Percentiles rank a stretch among this genome's conserved stretches.
Conservation (phyloP, 768 basidiomycete species). For the Lyophyllum semitale region DNA sequence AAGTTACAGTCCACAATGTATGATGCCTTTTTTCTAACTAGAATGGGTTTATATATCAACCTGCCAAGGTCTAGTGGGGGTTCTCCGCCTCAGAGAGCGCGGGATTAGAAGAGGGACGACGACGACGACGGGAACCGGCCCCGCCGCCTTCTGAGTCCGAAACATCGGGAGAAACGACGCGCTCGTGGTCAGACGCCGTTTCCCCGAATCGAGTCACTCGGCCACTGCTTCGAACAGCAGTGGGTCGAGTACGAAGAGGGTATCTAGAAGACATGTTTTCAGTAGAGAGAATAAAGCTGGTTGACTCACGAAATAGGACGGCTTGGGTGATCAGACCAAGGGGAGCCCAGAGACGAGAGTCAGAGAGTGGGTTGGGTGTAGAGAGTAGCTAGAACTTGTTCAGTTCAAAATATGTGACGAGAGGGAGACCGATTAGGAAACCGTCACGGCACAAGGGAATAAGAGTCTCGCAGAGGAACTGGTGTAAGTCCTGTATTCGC, state of each 20-base stretch:
- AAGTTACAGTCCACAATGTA: too few relatives aligned
- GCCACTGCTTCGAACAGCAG: neutral
- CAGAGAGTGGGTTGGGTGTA: neutral
- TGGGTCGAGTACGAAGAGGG: neutral
- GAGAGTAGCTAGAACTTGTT: neutral
- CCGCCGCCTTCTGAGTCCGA: neutral
- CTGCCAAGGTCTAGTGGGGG: too few relatives aligned
- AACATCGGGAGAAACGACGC: neutral
- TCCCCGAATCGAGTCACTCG: neutral
- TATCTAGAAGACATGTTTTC: neutral
- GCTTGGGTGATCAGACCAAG: slow-evolving; percentile 14
- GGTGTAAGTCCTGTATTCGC: too few relatives aligned
- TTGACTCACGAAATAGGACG: neutral
- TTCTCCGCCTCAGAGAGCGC: neutral
- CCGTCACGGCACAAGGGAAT: neutral
- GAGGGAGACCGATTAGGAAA: neutral
- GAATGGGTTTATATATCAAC: too few relatives aligned
- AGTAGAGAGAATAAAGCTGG: neutral
- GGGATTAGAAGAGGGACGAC: neutral
- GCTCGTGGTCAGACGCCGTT: neutral
- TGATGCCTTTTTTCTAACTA: too few relatives aligned
- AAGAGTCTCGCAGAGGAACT: neutral
- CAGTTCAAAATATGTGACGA: slow-evolving; percentile 8
- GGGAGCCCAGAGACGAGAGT: slow-evolving; percentile 1
- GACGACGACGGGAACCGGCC: neutral